A percentile compares a stretch with the other conserved stretches of the same genome.
phyloP scores from a whole-genome alignment of 345 rosid species.

The Sisymbrium altissimum region DNA sequence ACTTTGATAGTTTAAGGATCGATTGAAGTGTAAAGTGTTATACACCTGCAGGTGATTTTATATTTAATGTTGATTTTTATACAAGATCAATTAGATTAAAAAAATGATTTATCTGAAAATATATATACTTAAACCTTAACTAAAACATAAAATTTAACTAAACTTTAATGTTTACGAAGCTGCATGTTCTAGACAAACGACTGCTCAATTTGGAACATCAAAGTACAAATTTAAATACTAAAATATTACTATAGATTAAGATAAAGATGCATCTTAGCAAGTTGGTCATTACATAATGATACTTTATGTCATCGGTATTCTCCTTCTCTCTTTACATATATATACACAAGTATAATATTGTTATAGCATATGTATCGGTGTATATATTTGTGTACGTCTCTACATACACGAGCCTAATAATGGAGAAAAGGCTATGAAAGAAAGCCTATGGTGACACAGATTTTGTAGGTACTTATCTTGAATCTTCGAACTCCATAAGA shows the following conservation, averaged over 20 bases:
- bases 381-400: background rate
- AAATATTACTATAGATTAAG: slow-evolving; percentile 22
- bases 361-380: background rate
- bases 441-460: slow-evolving; percentile 37
- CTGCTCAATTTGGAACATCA: slow-evolving; percentile 33
- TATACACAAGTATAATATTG: background rate
- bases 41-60: background rate
- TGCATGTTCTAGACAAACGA: slow-evolving; percentile 35
- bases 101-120: background rate
- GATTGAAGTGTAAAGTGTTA: background rate
- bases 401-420: slow-evolving; percentile 19
- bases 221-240: slow-evolving; percentile 31
- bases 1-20: background rate
- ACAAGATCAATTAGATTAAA: background rate
- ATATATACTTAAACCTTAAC: background rate
- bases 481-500: slow-evolving; percentile 23
- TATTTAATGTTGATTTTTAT: background rate
- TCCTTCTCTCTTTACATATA: slow-evolving; percentile 19
- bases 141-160: slow-evolving; percentile 1
- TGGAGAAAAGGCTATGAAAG: slow-evolving; percentile 33
- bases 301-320: slow-evolving; percentile 35
- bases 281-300: slow-evolving; percentile 32
- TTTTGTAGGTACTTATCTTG: slow-evolving; percentile 32
- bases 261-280: slow-evolving; percentile 30
- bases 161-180: slow-evolving; percentile 6